Evolutionary conservation across 2,329 filamentous ascomycete species (phyloP).

Genomic region (Ceratocystis alfenasii): DNA sequence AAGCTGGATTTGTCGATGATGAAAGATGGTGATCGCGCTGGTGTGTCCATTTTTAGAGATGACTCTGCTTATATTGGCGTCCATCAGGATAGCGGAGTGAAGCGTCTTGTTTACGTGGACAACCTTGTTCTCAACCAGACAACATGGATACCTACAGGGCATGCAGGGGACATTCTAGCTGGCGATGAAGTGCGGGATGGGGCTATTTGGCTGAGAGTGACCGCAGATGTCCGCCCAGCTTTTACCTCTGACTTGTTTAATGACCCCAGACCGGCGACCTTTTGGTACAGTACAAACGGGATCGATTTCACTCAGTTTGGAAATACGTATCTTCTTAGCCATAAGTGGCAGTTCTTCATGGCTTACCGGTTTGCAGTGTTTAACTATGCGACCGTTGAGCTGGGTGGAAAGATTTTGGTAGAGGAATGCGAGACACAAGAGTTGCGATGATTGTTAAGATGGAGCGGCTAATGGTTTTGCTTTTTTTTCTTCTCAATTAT

Average conservation of each 20-base stretch:
- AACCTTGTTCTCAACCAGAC: slow-evolving; percentile 24
- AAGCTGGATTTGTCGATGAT: slow-evolving; percentile 37
- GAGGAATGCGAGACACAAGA: slow-evolving; percentile 20
- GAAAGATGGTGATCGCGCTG: slow-evolving; percentile 39
- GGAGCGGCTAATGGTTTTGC: neutral
- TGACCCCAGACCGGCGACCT: slow-evolving; percentile 18
- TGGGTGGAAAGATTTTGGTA: slow-evolving; percentile 24
- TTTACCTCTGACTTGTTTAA: slow-evolving; percentile 12
- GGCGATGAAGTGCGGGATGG: slow-evolving; percentile 26
- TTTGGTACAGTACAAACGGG: slow-evolving; percentile 36
- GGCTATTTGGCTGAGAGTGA: slow-evolving; percentile 25
- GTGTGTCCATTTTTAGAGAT: slow-evolving; percentile 42
- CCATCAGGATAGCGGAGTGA: slow-evolving; percentile 28
- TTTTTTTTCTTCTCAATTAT: too few species aligned
- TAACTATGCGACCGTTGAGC: slow-evolving; percentile 35
- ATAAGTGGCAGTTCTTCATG: slow-evolving; percentile 36
- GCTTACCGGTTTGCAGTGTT: slow-evolving; percentile 40
- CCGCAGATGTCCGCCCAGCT: slow-evolving; percentile 25
- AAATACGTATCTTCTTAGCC: slow-evolving; percentile 29
- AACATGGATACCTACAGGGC: neutral
- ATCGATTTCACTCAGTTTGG: slow-evolving; percentile 31
- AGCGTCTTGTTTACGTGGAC: slow-evolving; percentile 28
- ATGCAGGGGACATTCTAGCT: slow-evolving; percentile 24
- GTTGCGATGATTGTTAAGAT: neutral
- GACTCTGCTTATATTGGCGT: slow-evolving; percentile 42